Evolutionary conservation across 176 grass and related monocot species (phyloP).

Genomic region (Musa beccarii): DNA sequence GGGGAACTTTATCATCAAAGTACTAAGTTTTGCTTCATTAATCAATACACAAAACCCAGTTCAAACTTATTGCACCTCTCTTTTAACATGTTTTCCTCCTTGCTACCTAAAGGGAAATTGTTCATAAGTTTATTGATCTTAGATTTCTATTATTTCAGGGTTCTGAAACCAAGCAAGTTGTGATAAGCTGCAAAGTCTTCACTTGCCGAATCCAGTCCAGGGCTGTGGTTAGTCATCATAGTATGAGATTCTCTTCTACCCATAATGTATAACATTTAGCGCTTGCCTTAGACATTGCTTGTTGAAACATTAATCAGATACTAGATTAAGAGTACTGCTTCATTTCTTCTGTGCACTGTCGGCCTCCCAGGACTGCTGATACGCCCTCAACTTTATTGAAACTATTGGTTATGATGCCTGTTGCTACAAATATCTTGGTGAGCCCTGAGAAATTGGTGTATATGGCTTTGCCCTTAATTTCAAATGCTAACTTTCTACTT

Average conservation of each 20-base stretch:
- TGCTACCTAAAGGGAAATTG: background rate
- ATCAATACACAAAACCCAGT: too few relatives aligned
- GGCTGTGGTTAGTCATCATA: background rate
- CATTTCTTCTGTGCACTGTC: background rate
- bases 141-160: background rate
- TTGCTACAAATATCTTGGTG: slow-evolving; percentile 9
- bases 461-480: background rate
- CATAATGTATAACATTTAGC: slow-evolving; percentile 1
- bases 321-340: background rate
- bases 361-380: background rate
- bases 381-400: background rate
- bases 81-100: background rate
- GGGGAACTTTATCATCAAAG: background rate
- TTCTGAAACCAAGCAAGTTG: background rate
- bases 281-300: background rate
- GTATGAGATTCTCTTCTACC: background rate
- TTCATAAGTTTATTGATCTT: background rate
- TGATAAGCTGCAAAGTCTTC: background rate
- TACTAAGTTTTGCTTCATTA: too few relatives aligned
- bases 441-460: background rate
- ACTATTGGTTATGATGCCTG: background rate
- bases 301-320: background rate
- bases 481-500: slow-evolving; percentile 4
- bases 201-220: background rate
- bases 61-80: background rate